Evolutionary conservation across 331 rosid species (phyloP), one percentile per base, ranked within the genome.

Genomic region (Malus hybrid): DNA sequence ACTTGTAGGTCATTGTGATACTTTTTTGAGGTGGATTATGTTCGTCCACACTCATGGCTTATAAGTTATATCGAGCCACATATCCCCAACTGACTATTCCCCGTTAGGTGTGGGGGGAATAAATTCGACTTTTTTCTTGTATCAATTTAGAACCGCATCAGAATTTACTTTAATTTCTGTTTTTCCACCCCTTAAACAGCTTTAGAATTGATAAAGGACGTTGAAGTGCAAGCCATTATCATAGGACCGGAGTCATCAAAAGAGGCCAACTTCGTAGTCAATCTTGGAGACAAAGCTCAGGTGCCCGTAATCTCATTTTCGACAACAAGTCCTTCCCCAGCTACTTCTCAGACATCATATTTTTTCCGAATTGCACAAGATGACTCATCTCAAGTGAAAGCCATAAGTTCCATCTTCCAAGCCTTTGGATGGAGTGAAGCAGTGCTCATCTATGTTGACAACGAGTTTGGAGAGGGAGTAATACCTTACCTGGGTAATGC

Each of bases 361-460:
- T 86, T 78, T 46, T 86, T 82, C 62, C 76, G 32, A n/a, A 6
- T 77, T 10, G 70, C 85, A 29, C 74, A 71, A 13, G 66, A 76
- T 28, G 83, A 86, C 33, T 71, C 83, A 7, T 39, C 70, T 22
- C 85, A 80, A 78, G 83, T 75, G 32, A 36, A 71, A 22, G 83
- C 85, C 63, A 19, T 55, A 18, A 55, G 61, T 55, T n/a, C 10
- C 24, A 19, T 55, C 26, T 1, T 55, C 10, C 61, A 19, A 8
- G 26, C 8, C 10, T 55, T 55, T 55, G 61, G 24, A 19, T 55
- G 61, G 61, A 55, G 26, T 18, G 26, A 55, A 55, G 61, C 12
- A 7, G 61, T 55, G 1, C 22, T 8, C 24, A 55, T 55, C 61
- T n/a, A 19, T 55, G 61, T 55, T 5, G 55, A 48, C 18, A 48